phyloP scores from a whole-genome alignment of 176 grass and related monocot genomes.

The Alloteropsis semialata region DNA sequence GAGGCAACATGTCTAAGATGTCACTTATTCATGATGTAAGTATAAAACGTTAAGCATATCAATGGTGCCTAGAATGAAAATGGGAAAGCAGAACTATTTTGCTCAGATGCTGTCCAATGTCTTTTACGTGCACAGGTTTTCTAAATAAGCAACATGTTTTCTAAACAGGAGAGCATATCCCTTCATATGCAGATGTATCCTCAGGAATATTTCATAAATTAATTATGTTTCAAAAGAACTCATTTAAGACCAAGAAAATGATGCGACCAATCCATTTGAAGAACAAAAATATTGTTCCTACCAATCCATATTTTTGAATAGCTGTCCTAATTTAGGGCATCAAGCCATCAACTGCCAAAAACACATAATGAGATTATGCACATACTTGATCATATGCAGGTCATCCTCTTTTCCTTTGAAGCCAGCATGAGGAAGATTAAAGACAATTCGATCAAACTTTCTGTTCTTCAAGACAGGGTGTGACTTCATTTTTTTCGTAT shows the following conservation, averaged over 20 bases:
- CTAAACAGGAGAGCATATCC: not conserved
- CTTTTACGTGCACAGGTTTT: not conserved
- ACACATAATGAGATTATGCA: not conserved
- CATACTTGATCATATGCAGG: slow-evolving; percentile 38
- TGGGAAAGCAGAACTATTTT: not conserved
- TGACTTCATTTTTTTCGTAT: slow-evolving; percentile 30
- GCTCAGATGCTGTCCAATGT: not conserved
- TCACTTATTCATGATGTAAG: not conserved
- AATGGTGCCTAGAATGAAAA: not conserved
- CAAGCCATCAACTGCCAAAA: not conserved
- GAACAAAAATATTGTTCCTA: not conserved
- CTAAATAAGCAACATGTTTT: not conserved
- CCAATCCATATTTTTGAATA: not conserved
- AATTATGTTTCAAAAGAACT: not conserved
- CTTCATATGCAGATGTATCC: not conserved
- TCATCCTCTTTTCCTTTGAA: slow-evolving; percentile 37
- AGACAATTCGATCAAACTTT: slow-evolving; percentile 57
- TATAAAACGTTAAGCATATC: not conserved
- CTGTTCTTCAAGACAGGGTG: slow-evolving; percentile 31
- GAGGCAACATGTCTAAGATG: not conserved
- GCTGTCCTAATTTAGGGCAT: not conserved
- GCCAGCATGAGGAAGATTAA: slow-evolving; percentile 56
- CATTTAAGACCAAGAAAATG: not conserved
- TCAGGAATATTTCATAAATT: not conserved
- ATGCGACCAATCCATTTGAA: not conserved